Evolutionary conservation across 768 basidiomycete species (phyloP).

Genomic region (Chlorophyllum brunneum): DNA sequence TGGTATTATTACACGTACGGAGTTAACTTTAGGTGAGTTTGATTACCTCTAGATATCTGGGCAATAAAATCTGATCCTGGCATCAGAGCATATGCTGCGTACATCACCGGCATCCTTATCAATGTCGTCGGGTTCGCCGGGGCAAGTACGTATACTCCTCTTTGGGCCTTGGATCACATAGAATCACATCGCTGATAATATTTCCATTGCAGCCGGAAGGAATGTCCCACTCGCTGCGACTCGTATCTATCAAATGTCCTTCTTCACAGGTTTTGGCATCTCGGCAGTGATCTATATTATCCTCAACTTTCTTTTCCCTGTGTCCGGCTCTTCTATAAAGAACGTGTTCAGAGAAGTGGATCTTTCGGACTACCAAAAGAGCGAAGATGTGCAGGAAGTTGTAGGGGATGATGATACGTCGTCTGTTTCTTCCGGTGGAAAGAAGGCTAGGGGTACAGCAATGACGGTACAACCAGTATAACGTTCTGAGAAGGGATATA

Average conservation of each 20-base stretch:
- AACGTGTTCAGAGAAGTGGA: conserved; percentile 54
- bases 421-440: neutral
- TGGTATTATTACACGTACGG: conserved; percentile 79
- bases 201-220: conserved; percentile 40
- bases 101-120: conserved; percentile 72
- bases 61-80: conserved; percentile 1
- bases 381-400: neutral
- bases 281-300: conserved; percentile 60
- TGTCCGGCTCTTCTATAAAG: conserved; percentile 37
- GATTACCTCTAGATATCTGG: conserved; percentile 1
- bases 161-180: neutral
- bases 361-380: conserved; percentile 28
- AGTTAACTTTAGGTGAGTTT: conserved; percentile 60
- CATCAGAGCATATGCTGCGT: conserved; percentile 57
- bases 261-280: conserved; percentile 80
- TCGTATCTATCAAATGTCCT: conserved; percentile 72
- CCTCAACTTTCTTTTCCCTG: conserved; percentile 60
- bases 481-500: neutral
- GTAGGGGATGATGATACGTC: neutral
- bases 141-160: conserved; percentile 44
- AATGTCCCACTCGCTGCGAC: conserved; percentile 65
- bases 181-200: conserved; percentile 4
- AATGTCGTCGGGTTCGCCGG: conserved; percentile 82
- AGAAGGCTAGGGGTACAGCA: neutral
- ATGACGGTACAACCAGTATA: neutral